Evolutionary conservation across 1,139 yeast species (phyloP).

Genomic region (Pichia sp.): DNA sequence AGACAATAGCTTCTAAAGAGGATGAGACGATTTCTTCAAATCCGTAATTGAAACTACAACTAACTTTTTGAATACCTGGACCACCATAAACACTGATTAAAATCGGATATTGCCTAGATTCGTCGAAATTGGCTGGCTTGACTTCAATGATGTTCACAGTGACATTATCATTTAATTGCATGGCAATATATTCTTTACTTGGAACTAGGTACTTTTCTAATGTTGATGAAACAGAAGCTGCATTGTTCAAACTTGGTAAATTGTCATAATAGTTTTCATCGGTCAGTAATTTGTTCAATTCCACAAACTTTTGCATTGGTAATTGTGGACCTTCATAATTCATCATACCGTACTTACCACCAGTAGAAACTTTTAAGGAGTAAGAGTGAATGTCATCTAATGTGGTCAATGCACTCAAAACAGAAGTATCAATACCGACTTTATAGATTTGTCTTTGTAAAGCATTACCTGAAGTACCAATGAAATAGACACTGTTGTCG

Average conservation of each 20-base stretch:
- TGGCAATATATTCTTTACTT: slow-evolving; percentile 44
- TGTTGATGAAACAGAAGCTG: slow-evolving; percentile 34
- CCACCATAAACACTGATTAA: slow-evolving; percentile 91
- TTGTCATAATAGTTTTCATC: slow-evolving; percentile 29
- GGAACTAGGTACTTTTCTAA: slow-evolving; percentile 52
- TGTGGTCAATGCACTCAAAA: slow-evolving; percentile 27
- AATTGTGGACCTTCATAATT: slow-evolving; percentile 61
- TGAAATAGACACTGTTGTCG: slow-evolving; percentile 57
- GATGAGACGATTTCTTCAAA: slow-evolving; percentile 75
- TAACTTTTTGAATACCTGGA: slow-evolving; percentile 83
- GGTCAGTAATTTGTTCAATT: slow-evolving; percentile 37
- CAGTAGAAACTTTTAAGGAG: slow-evolving; percentile 46
- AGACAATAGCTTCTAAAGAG: slow-evolving; percentile 66
- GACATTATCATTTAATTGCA: slow-evolving; percentile 36
- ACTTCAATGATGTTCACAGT: slow-evolving; percentile 70
- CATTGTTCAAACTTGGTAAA: slow-evolving; percentile 33
- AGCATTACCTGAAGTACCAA: slow-evolving; percentile 55
- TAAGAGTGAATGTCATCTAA: slow-evolving; percentile 32
- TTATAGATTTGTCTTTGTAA: slow-evolving; percentile 57
- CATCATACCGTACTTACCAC: slow-evolving; percentile 54
- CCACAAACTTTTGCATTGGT: slow-evolving; percentile 65
- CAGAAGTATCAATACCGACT: slow-evolving; percentile 30
- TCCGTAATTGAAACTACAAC: slow-evolving; percentile 51
- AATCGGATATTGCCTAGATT: slow-evolving; percentile 64
- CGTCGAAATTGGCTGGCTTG: slow-evolving; percentile 67